These are phyloP conservation scores for Dothidotthia symphoricarpi DNA, from an alignment of 2,329 filamentous ascomycete genomes.

Conservation along the genomic window DNA sequence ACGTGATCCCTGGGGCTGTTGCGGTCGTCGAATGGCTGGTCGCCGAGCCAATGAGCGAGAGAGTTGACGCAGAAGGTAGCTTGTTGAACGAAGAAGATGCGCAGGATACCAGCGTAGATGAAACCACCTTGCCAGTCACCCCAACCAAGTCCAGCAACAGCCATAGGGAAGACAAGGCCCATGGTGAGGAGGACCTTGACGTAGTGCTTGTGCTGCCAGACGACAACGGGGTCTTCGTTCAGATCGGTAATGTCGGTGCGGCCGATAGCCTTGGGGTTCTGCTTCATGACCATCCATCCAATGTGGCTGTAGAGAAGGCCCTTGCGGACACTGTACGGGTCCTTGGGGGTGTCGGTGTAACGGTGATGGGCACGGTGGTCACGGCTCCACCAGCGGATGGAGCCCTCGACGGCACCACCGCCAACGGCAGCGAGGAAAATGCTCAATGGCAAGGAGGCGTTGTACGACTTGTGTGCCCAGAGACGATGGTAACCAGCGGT, in stretches of 20 bases:
- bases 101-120: constrained; percentile 53
- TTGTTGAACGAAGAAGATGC: constrained; percentile 55
- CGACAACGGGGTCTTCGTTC: constrained; percentile 52
- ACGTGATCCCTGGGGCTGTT: constrained; percentile 47
- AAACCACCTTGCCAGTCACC: constrained; percentile 52
- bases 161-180: constrained; percentile 50
- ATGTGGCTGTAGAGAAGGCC: constrained; percentile 53
- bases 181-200: constrained; percentile 51
- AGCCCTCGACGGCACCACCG: constrained; percentile 51
- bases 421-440: constrained; percentile 51
- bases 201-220: constrained; percentile 53
- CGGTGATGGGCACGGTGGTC: constrained; percentile 54
- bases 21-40: constrained; percentile 47
- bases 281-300: constrained; percentile 57
- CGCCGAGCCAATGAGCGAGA: constrained; percentile 54
- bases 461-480: constrained; percentile 60
- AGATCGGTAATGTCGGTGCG: constrained; percentile 53
- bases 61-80: constrained; percentile 57
- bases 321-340: constrained; percentile 55
- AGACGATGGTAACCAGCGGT: constrained; percentile 66
- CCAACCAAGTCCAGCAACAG: constrained; percentile 51
- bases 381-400: constrained; percentile 52
- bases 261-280: constrained; percentile 54
- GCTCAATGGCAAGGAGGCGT: constrained; percentile 46
- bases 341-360: constrained; percentile 54